Percentiles rank a stretch among this genome's conserved stretches.
phyloP scores from a whole-genome alignment of 2,329 filamentous ascomycete species.

The Aureobasidium lini region DNA sequence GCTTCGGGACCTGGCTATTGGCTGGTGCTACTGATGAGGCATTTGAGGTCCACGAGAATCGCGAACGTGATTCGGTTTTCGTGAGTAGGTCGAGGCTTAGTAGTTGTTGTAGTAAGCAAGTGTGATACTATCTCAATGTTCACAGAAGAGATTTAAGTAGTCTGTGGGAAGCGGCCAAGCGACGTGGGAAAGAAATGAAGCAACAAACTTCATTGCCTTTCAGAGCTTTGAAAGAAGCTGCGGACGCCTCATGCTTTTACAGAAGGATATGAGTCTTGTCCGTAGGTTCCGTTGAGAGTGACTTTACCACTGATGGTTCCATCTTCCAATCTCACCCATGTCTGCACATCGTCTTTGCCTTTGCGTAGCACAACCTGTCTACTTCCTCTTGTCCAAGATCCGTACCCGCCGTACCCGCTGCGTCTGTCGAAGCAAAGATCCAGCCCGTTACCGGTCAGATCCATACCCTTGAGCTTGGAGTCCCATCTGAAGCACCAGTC shows the following conservation, averaged over 20 bases:
- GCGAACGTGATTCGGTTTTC: no score
- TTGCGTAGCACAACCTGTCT: constrained; percentile 22
- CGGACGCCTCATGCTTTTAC: not conserved
- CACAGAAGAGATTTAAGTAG: no score
- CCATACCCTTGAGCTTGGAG: constrained; percentile 21
- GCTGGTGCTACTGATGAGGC: no score
- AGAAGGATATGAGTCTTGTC: constrained; percentile 23
- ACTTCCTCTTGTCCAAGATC: constrained; percentile 25
- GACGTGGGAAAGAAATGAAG: no score
- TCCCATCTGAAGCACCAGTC: constrained; percentile 30
- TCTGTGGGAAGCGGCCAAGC: no score
- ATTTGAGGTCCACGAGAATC: no score
- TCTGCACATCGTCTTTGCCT: constrained; percentile 19
- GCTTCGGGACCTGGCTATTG: no score
- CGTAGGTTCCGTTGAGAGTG: constrained; percentile 26
- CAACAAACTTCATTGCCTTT: no score
- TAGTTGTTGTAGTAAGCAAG: no score
- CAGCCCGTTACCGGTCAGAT: constrained; percentile 24
- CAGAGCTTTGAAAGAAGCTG: no score
- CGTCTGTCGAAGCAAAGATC: constrained; percentile 27
- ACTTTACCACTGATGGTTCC: constrained; percentile 24
- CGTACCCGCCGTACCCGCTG: constrained; percentile 23
- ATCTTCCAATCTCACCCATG: constrained; percentile 28
- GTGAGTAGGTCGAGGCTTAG: no score
- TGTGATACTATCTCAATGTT: no score